phyloP scores from a whole-genome alignment of 805 yeast genomes.

The Saccharomyces cerevisiae region DNA sequence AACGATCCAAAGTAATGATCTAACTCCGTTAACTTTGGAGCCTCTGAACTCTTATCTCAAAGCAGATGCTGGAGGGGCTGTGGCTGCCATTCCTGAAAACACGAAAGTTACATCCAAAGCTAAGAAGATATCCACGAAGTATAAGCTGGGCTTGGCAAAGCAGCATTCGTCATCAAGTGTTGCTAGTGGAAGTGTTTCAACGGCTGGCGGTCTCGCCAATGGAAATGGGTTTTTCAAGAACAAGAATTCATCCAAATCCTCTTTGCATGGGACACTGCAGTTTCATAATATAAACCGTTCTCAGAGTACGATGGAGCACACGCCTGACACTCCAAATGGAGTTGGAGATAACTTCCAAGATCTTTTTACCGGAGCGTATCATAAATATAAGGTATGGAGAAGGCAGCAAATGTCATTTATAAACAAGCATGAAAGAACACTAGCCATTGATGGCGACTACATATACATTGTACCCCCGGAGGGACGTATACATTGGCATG shows the following conservation, averaged over 20 bases:
- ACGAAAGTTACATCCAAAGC: conserved; percentile 6
- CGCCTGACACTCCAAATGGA: conserved; percentile 11
- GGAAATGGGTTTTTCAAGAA: conserved; percentile 27
- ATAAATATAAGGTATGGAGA: conserved; percentile 82
- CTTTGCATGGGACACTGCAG: conserved; percentile 21
- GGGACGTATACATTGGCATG: conserved; percentile 68
- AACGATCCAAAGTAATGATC: conserved; percentile 29
- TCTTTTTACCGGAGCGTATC: conserved; percentile 48
- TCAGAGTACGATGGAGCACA: conserved; percentile 7
- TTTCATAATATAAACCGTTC: conserved; percentile 14
- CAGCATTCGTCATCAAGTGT: conserved; percentile 11
- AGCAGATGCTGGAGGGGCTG: conserved; percentile 6
- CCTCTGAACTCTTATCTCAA: conserved; percentile 17
- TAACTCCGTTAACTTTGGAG: conserved; percentile 30
- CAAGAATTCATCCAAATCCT: conserved; percentile 29
- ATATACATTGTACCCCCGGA: conserved; percentile 76
- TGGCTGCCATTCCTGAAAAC: not conserved
- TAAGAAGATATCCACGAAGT: conserved; percentile 17
- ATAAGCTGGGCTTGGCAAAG: conserved; percentile 16
- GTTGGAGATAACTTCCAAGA: conserved; percentile 21
- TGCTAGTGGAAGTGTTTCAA: conserved; percentile 8
- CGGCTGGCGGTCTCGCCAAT: conserved; percentile 2
- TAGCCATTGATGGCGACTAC: conserved; percentile 91
- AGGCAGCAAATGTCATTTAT: conserved; percentile 79
- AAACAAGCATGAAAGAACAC: conserved; percentile 63